A percentile compares a stretch with the other conserved stretches of the same genome.
Conservation (phyloP, 192 early-diverging fungal genomes). For the Paraglomus occultum region DNA sequence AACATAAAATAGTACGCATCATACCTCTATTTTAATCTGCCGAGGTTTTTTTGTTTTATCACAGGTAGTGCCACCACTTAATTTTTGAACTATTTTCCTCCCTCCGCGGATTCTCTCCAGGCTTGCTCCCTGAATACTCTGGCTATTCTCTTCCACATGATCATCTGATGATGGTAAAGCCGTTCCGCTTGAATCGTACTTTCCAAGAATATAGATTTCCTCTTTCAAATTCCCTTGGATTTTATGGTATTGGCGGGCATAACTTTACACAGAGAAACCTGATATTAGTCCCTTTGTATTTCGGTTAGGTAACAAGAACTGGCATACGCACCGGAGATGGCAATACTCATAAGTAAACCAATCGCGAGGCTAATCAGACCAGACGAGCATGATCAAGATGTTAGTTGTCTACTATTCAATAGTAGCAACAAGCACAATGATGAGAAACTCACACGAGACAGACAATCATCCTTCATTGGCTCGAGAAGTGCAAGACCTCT, state of each 20-base stretch:
- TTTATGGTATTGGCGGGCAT: slow-evolving; percentile 64
- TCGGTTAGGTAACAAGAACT: too few species aligned
- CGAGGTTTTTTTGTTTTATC: slow-evolving; percentile 69
- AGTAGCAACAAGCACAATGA: slow-evolving; percentile 12
- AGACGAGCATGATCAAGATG: slow-evolving; percentile 18
- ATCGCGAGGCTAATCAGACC: slow-evolving; percentile 28
- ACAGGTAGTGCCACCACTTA: slow-evolving; percentile 73
- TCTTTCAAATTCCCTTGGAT: slow-evolving; percentile 9
- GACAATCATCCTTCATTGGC: slow-evolving; percentile 47
- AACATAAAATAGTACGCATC: not conserved
- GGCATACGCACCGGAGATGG: slow-evolving; percentile 41
- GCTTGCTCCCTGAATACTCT: slow-evolving; percentile 31
- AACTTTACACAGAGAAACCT: not conserved
- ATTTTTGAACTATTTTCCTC: slow-evolving; percentile 67
- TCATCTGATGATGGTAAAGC: slow-evolving; percentile 25
- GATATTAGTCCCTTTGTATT: too few species aligned
- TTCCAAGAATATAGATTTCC: slow-evolving; percentile 34
- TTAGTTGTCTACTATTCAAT: slow-evolving; percentile 11
- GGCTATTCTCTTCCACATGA: slow-evolving; percentile 1
- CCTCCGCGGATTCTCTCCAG: slow-evolving; percentile 45
- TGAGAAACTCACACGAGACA: slow-evolving; percentile 40
- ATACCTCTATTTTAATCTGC: slow-evolving; percentile 69
- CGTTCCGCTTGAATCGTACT: slow-evolving; percentile 28
- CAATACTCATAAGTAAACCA: slow-evolving; percentile 92
- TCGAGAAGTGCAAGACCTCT: slow-evolving; percentile 60